phyloP scores from a whole-genome alignment of 495 filamentous ascomycete species.

The Thermothielavioides terrestris region DNA sequence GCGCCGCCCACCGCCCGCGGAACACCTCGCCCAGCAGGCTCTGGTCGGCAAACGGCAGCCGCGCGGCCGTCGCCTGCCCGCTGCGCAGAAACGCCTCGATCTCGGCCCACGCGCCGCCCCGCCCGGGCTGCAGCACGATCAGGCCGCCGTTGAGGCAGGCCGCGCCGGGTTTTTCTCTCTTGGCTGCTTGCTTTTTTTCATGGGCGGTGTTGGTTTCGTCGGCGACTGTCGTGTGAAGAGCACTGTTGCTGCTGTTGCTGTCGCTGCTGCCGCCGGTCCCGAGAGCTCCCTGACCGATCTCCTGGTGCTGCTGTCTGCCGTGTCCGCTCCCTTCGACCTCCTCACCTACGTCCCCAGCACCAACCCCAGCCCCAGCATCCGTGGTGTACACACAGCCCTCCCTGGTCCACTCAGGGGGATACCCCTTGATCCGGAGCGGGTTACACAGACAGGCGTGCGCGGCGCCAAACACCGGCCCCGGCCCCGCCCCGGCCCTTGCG shows the following conservation, averaged over 20 bases:
- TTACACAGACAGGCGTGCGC: constrained; percentile 76
- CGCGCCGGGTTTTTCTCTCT: constrained; percentile 44
- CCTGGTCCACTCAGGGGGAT: constrained; percentile 64
- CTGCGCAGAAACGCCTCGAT: constrained; percentile 44
- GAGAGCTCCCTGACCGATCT: too few species aligned
- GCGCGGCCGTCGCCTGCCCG: constrained; percentile 21
- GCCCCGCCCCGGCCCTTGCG: too few species aligned
- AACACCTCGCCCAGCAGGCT: constrained; percentile 60
- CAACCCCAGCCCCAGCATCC: too few species aligned
- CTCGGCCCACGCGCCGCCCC: constrained; percentile 42
- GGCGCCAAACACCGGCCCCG: constrained; percentile 70
- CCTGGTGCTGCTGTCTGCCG: too few species aligned
- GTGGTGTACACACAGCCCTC: constrained; percentile 70
- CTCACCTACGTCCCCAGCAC: too few species aligned
- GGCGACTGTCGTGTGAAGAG: constrained; percentile 47
- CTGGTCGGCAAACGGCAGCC: constrained; percentile 72
- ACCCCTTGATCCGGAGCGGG: constrained; percentile 64
- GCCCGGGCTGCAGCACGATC: constrained; percentile 59
- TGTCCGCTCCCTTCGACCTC: too few species aligned
- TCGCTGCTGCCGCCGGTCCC: too few species aligned
- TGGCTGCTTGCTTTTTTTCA: constrained; percentile 13
- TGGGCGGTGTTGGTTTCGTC: neutral
- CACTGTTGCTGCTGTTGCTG: too few species aligned
- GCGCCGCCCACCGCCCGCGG: constrained; percentile 55
- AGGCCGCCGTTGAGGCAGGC: constrained; percentile 68